Base-by-base conservation (phyloP, 2,329 filamentous ascomycete genomes). In the Camillea tinctor region DNA sequence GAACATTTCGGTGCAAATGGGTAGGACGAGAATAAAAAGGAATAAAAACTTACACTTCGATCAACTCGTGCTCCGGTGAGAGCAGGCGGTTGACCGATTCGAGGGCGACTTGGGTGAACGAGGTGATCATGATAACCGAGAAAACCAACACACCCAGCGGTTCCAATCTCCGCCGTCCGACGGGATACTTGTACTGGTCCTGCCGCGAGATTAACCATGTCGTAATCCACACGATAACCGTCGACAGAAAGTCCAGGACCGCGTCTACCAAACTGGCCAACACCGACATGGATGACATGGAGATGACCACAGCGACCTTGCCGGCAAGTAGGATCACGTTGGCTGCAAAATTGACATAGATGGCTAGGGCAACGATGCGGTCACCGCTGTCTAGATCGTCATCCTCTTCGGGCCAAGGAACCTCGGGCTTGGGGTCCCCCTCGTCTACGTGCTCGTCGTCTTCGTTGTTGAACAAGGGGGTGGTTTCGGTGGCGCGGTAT, bases 81-180 rank as follows among this genome's bases (percentile, higher is more conserved):
- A 81, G 79, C 7, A 95, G 80, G 1, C 86, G 85, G 64, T 87
- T 81, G 26, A 90, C 75, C 69, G 89, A 91, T 75, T 92, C 80
- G 13, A 93, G 79, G 44, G 83, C 86, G 49, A 95, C 91, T 75
- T 95, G 91, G 65, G 87, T 85, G 76, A 95, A 94, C 0, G 89
- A 91, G 0, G 89, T 93, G 64, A 94, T 89, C 90, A 95, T 95
- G 71, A 94, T 91, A 61, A 93, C 84, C 17, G 88, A 90, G 76
- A 94, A 95, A 58, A 94, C 87, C 4, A 95, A 79, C 1, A 95
- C 88, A 24, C 91, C 91, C 5, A 95, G 83, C 1, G 91, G 91
- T 70, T 94, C 91, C 52, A 95, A 80, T 53, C 88, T 84, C 57
- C 89, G 85, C 19, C 91, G 83, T 8, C 91, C 91, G n/a, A 93